phyloP scores from a whole-genome alignment of 2,329 filamentous ascomycete genomes.

The Calonectria pauciramosa region DNA sequence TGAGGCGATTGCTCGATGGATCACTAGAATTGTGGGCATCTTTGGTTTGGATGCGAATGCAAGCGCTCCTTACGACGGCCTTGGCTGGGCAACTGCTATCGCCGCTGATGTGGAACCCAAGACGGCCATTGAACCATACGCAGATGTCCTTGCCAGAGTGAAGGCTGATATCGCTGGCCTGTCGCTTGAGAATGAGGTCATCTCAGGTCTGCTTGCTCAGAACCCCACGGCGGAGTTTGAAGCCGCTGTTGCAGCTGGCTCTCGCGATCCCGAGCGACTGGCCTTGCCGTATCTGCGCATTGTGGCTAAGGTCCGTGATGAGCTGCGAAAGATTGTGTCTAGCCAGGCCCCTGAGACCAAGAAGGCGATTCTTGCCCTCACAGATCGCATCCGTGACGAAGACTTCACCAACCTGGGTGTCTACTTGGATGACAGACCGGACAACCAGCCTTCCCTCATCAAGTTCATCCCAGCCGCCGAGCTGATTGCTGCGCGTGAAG shows the following conservation, averaged over 20 bases:
- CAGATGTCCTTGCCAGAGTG: slow-evolving; percentile 59
- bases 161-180: slow-evolving; percentile 61
- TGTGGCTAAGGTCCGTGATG: slow-evolving; percentile 71
- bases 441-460: slow-evolving; percentile 78
- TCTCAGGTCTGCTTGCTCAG: slow-evolving; percentile 58
- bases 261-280: slow-evolving; percentile 66
- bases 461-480: slow-evolving; percentile 72
- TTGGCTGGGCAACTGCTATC: slow-evolving; percentile 67
- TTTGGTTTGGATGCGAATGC: slow-evolving; percentile 82
- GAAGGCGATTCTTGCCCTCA: slow-evolving; percentile 81
- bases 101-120: slow-evolving; percentile 58
- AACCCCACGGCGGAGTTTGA: slow-evolving; percentile 63
- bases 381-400: slow-evolving; percentile 84
- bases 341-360: slow-evolving; percentile 65
- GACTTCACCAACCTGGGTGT: slow-evolving; percentile 87
- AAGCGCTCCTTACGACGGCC: slow-evolving; percentile 66
- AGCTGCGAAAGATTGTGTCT: slow-evolving; percentile 69
- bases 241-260: slow-evolving; percentile 58
- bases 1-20: slow-evolving; percentile 77
- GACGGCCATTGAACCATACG: slow-evolving; percentile 62
- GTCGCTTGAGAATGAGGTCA: slow-evolving; percentile 62
- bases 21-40: slow-evolving; percentile 86
- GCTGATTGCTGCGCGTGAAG: slow-evolving; percentile 70
- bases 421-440: slow-evolving; percentile 87
- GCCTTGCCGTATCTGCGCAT: slow-evolving; percentile 69